Evolutionary conservation across 1,284 basidiomycete genomes (phyloP), one percentile per base, ranked within the genome.

Genomic region (Athelia sp.): DNA sequence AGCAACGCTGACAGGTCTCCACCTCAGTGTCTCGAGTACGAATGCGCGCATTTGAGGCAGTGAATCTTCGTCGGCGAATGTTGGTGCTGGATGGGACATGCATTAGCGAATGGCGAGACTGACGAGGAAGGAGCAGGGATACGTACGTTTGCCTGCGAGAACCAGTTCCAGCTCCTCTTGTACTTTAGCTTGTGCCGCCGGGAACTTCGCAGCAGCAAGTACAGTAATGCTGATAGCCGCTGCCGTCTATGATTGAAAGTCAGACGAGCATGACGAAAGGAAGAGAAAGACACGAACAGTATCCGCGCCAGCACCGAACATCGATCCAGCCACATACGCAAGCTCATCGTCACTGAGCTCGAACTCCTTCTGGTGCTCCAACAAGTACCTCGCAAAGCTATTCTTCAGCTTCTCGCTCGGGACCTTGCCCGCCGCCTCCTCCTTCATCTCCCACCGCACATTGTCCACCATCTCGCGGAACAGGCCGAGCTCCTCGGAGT

Each of bases 281-380:
- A 11, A n/a, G n/a, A 2, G 6, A 13, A 23, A 32, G 2, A 17
- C 4, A 56, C 48, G 10, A 43, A 76, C 75, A 15, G 82, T 84
- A 49, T 82, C 83, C 1, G 75, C 75, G 3, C 82, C 82, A 1
- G 82, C 82, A 34, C 80, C 83, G 49, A 83, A 84, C 66, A 84
- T 74, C 3, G 74, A 74, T 1, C 84, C 83, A 0, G 76, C 76
- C 2, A 85, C 68, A 57, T 81, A 86, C 0, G 81, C 72, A 8
- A 76, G 71, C 52, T 86, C 82, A 43, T 76, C 66, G 26, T 76
- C 69, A 0, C 75, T 71, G 2, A 86, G 62, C 2, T 68, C 72
- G 24, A 78, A 71, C 36, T 76, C 70, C 0, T 64, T 54, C 52
- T 76, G 74, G 15, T 70, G 69, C 48, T 82, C 78, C 3, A 85